Evolutionary conservation across 2,329 filamentous ascomycete genomes (phyloP).

Genomic region (Cladophialophora yegresii): DNA sequence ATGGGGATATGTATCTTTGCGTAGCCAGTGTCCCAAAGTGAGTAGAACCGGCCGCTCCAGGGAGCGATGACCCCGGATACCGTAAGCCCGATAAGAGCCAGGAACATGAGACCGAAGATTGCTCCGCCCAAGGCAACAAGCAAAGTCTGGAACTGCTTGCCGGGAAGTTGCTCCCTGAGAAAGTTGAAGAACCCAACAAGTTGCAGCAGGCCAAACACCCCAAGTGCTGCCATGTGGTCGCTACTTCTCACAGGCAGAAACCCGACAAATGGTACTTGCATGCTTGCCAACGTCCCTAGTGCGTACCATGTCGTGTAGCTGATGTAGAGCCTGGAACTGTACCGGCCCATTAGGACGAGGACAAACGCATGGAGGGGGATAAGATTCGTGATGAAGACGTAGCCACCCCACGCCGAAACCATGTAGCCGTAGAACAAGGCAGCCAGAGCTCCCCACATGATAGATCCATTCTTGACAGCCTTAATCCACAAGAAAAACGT

Average conservation of each 20-base stretch:
- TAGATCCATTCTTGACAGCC: conserved; percentile 91
- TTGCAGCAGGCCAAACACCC: conserved; percentile 93
- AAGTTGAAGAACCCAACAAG: conserved; percentile 91
- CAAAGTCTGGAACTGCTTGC: conserved; percentile 91
- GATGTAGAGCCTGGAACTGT: conserved; percentile 90
- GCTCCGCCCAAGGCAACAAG: conserved; percentile 73
- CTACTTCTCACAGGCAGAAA: conserved; percentile 95
- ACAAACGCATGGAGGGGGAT: conserved; percentile 93
- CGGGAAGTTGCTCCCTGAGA: conserved; percentile 80
- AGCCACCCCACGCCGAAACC: conserved; percentile 99
- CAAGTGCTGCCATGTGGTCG: conserved; percentile 96
- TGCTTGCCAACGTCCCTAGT: conserved; percentile 90
- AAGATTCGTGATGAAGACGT: conserved; percentile 98
- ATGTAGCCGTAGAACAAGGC: conserved; percentile 99
- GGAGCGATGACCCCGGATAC: conserved; percentile 90
- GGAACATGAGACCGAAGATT: conserved; percentile 71
- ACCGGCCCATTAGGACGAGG: conserved; percentile 93
- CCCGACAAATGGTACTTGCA: conserved; percentile 99
- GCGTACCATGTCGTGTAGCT: conserved; percentile 99
- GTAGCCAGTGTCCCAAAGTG: conserved; percentile 97
- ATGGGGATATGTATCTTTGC: conserved; percentile 99
- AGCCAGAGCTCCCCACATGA: conserved; percentile 92
- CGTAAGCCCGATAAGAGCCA: conserved; percentile 78
- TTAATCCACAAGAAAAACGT: conserved; percentile 99
- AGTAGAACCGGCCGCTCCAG: conserved; percentile 98